Evolutionary conservation across 257 asterid genomes (phyloP), one percentile per base, ranked within the genome.

Genomic region (Ilex aquifolium): DNA sequence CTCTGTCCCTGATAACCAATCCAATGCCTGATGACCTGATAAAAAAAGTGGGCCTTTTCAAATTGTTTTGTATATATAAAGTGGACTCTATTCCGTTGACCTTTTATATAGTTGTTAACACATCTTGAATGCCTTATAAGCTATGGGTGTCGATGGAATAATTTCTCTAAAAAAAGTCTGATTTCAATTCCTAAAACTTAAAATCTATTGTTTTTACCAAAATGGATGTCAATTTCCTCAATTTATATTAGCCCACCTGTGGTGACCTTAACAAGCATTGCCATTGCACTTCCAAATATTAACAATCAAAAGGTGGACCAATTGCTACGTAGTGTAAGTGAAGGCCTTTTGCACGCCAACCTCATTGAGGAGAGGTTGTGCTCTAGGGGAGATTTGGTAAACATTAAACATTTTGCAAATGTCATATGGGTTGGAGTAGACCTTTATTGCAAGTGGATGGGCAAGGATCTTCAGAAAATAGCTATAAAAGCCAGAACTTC

Each of bases 371-470:
- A 67, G 30, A n/a, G 44, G 2, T 5, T 69, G 12, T 74, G 62
- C 11, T 63, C n/a, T 15, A 72, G 69, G 29, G 71, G 66, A 3
- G 51, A 69, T 7, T 42, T 58, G 27, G 53, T 49, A 17, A 67
- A 69, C 66, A 51, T 79, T 40, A 64, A 69, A 73, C 72, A 62
- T 14, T 79, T 79, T 31, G 79, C 84, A 11, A 64, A 79, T 15
- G 69, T 70, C 13, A 59, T 65, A 40, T 76, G 82, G 80, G 80
- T 76, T 5, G 64, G 63, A 60, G 74, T 76, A 13, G 82, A 80
- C n/a, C 65, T 69, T 1, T 65, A 73, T 54, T 71, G 59, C 30
- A 72, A 65, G 49, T 78, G 83, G 83, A 4, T 65, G 57, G 74
- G 69, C 46, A 58, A n/a, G n/a, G n/a, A n/a, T n/a, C n/a, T n/a